A percentile compares a stretch with the other conserved stretches of the same genome.
Conservation (phyloP, 2,329 filamentous ascomycete species). For the Colletotrichum melonis region DNA sequence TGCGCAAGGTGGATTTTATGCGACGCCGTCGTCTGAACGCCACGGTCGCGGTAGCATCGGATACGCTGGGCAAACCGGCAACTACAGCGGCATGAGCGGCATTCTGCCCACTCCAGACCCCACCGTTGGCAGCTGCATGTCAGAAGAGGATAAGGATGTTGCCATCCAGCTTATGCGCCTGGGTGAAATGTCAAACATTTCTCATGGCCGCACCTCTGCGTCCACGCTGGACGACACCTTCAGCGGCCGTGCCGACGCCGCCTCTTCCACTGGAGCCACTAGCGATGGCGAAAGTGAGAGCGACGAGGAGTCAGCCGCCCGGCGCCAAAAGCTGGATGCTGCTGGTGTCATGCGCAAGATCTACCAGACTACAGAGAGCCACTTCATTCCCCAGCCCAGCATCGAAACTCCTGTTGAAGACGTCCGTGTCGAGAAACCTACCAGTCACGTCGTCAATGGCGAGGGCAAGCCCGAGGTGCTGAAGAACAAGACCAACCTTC, state of each 20-base stretch:
- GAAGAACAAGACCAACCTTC: conserved; percentile 47
- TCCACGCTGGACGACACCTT: conserved; percentile 95
- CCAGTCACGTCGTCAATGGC: conserved; percentile 47
- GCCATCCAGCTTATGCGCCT: conserved; percentile 97
- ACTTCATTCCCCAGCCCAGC: conserved; percentile 57
- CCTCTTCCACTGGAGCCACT: conserved; percentile 87
- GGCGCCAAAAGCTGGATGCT: conserved; percentile 66
- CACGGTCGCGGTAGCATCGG: conserved; percentile 74
- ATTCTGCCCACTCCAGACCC: conserved; percentile 94
- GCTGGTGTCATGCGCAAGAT: conserved; percentile 57
- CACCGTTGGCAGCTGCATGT: conserved; percentile 97
- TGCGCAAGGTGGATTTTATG: conserved; percentile 68
- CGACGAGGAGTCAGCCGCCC: conserved; percentile 69
- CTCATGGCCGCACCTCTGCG: conserved; percentile 90
- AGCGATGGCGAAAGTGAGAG: conserved; percentile 80
- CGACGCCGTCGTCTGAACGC: conserved; percentile 72
- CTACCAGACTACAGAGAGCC: conserved; percentile 64
- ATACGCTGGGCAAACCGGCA: conserved; percentile 51
- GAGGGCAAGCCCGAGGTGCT: conserved; percentile 53
- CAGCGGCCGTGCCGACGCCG: conserved; percentile 86
- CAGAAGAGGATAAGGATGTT: conserved; percentile 93
- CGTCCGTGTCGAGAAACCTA: conserved; percentile 58
- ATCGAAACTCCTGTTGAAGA: conserved; percentile 69
- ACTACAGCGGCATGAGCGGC: conserved; percentile 52
- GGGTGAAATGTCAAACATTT: conserved; percentile 93